Evolutionary conservation across 225 moss, liverwort and hornwort species (phyloP), one percentile per base, ranked within the genome.

Genomic region (Anthoceros angustus): DNA sequence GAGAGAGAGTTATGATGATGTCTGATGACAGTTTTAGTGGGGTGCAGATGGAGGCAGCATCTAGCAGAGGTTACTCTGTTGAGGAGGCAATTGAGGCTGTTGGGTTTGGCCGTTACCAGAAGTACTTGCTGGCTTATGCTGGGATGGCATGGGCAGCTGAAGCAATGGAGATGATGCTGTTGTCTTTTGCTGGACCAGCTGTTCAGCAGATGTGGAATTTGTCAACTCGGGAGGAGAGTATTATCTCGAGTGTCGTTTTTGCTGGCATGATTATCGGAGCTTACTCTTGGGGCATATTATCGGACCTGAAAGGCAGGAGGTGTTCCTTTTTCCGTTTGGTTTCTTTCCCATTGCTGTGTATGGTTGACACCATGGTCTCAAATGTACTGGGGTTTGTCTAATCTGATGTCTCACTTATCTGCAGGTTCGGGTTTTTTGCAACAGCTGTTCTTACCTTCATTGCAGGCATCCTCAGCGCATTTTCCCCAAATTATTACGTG

Each of bases 111-210:
- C 2, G 70, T 5, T 88, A 80, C 64, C 92, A 92, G 70, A 66
- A 70, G 46, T 86, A 79, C 77, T 74, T 92, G 70, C 74, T 92
- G 75, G 76, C 77, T 0, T 92, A 92, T 68, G 92, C 88, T 21
- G 92, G 92, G 63, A 92, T 92, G 92, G 84, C 92, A 11, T 92
- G 92, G 92, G 77, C 84, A 62, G 92, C 92, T 42, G 92, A 92
- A 63, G 92, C 92, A 14, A 92, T 92, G 92, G 92, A 92, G 72
- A 92, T 92, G 86, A 92, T 92, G 92, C 67, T 88, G 68, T 86
- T 92, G 55, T 92, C 92, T 14, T 92, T 92, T 75, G 77, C 88
- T 41, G 92, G 92, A 21, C 92, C 88, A 25, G 83, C 92, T 48
- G 82, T 92, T 45, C 74, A 88, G 76, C 70, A 24, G 65, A 79